These are phyloP conservation scores for Suhomyces panamericanus DNA, from an alignment of 1,139 yeast genomes.

Conservation along the genomic window DNA sequence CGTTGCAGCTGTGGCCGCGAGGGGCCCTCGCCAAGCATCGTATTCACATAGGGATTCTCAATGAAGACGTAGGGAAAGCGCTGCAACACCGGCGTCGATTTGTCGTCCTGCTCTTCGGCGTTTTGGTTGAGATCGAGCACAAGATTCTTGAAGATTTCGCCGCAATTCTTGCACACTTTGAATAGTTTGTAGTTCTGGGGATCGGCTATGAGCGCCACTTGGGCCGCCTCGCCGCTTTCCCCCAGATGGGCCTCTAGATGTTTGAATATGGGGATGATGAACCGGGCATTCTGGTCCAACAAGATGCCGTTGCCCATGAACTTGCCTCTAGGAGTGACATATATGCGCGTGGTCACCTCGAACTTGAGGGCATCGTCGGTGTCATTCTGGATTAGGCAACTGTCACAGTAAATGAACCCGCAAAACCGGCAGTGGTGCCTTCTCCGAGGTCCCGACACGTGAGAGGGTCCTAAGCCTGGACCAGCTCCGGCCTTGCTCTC, in stretches of 20 bases:
- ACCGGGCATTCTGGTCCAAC: conserved; percentile 37
- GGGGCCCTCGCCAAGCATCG: conserved; percentile 1
- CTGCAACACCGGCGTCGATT: conserved; percentile 3
- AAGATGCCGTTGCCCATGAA: conserved; percentile 25
- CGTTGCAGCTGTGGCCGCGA: conserved; percentile 5
- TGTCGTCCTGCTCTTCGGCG: conserved; percentile 6
- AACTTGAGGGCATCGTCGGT: conserved; percentile 12
- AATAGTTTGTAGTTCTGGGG: conserved; percentile 25
- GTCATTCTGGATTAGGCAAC: conserved; percentile 29
- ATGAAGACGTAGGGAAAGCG: conserved; percentile 34
- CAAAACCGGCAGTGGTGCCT: conserved; percentile 50
- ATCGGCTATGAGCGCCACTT: conserved; percentile 5
- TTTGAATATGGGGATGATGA: conserved; percentile 37
- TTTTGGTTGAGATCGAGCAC: conserved; percentile 29
- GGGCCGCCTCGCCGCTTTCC: conserved; percentile 8
- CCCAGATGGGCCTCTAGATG: conserved; percentile 18
- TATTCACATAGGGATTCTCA: conserved; percentile 39
- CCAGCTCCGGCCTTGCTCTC: neutral
- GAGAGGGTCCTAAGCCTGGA: neutral
- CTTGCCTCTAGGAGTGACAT: conserved; percentile 15
- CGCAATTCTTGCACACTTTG: conserved; percentile 44
- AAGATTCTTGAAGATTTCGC: conserved; percentile 32
- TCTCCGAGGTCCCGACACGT: conserved; percentile 17
- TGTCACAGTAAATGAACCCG: conserved; percentile 40
- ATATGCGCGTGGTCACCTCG: conserved; percentile 10